Evolutionary conservation across 805 yeast genomes (phyloP).

Genomic region (Candida anglica): DNA sequence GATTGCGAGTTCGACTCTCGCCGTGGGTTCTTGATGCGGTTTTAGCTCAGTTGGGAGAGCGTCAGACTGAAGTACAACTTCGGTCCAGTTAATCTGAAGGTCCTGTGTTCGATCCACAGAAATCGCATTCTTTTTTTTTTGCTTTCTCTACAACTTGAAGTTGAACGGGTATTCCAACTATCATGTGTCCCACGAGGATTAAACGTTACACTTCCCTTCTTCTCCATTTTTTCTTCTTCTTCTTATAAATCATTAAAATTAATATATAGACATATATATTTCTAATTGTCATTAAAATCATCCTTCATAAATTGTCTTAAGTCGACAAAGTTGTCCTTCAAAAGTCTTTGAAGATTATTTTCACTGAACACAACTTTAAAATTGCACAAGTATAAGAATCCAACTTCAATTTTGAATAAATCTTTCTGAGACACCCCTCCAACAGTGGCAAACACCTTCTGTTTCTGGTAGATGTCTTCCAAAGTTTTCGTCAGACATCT

Average conservation of each 20-base stretch:
- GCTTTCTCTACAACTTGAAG: not conserved
- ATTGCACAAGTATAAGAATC: constrained; percentile 36
- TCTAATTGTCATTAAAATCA: not conserved
- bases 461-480: constrained; percentile 41
- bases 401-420: constrained; percentile 34
- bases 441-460: constrained; percentile 36
- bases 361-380: constrained; percentile 36
- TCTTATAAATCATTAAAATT: not conserved
- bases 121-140: constrained; percentile 43
- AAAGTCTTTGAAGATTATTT: constrained; percentile 26
- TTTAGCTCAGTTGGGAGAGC: constrained; percentile 28
- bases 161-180: not conserved
- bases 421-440: constrained; percentile 38
- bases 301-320: constrained; percentile 20
- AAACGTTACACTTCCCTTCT: no score
- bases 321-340: constrained; percentile 24
- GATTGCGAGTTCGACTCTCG: constrained; percentile 64
- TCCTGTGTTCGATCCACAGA: constrained; percentile 88
- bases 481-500: constrained; percentile 39
- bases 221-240: not conserved
- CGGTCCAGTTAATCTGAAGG: constrained; percentile 58
- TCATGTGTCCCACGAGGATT: not conserved
- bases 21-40: constrained; percentile 32
- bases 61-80: constrained; percentile 4
- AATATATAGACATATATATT: no score